Evolutionary conservation across 441 rosid genomes (phyloP).

Genomic region (Gossypium aridum): DNA sequence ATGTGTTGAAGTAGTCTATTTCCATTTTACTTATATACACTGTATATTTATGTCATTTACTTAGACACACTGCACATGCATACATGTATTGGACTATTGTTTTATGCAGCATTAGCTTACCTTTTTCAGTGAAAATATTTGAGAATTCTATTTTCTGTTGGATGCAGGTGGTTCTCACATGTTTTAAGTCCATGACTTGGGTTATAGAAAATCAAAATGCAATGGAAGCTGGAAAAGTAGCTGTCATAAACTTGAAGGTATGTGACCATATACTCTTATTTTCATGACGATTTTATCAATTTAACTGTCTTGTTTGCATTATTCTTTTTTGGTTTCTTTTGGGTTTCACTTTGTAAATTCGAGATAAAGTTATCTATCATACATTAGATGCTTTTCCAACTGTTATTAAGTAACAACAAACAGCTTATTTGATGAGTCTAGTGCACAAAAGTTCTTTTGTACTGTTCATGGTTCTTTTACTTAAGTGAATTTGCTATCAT

Average conservation of each 20-base stretch:
- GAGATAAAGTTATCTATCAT: background rate
- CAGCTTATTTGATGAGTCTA: background rate
- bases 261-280: slow-evolving; percentile 1
- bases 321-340: background rate
- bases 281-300: too few relatives aligned
- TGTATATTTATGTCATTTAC: slow-evolving; percentile 7
- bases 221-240: slow-evolving; percentile 38
- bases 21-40: background rate
- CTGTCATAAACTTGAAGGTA: slow-evolving; percentile 62
- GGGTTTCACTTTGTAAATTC: slow-evolving; percentile 8
- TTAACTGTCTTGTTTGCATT: background rate
- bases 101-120: background rate
- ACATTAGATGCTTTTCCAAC: background rate
- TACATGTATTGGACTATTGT: background rate
- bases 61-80: background rate
- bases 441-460: background rate
- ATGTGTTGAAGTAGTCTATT: slow-evolving; percentile 12
- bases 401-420: background rate
- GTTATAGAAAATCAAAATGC: slow-evolving; percentile 47
- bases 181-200: slow-evolving; percentile 70
- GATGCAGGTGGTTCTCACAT: slow-evolving; percentile 54
- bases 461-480: background rate
- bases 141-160: slow-evolving; percentile 6
- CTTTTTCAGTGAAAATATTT: background rate
- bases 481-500: background rate